These are phyloP conservation scores for Asterochloris erici DNA, from an alignment of 139 green algal species.

Conservation along the genomic window DNA sequence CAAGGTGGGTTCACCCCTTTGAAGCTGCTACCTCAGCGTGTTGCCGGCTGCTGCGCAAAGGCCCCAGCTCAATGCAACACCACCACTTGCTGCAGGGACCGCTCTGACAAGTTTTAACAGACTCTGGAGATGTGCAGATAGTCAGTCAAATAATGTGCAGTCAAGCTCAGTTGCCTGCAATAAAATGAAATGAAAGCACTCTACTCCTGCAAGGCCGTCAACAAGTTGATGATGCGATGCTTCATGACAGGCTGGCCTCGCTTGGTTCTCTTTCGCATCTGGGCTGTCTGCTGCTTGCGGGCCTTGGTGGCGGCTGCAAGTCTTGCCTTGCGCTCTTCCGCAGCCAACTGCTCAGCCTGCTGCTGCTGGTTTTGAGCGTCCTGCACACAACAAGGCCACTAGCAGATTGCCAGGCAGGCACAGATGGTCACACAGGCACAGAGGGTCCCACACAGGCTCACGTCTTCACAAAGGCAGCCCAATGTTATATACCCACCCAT, in stretches of 20 bases:
- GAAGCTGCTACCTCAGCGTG: not conserved
- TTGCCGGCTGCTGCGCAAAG: not conserved
- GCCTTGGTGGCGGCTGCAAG: constrained; percentile 24
- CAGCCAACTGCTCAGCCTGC: not conserved
- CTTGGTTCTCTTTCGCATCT: constrained; percentile 46
- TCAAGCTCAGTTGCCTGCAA: no score
- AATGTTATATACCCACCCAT: no score
- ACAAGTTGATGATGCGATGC: constrained; percentile 51
- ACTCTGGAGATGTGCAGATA: no score
- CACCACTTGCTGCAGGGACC: no score
- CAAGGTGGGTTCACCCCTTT: constrained; percentile 1
- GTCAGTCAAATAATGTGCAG: no score
- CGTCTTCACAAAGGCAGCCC: no score
- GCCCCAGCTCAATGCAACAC: no score
- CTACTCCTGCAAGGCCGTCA: constrained; percentile 38
- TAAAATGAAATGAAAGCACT: no score
- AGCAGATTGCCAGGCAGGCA: no score
- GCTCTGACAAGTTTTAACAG: no score
- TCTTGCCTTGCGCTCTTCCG: not conserved
- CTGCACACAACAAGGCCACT: not conserved
- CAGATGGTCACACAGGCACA: no score
- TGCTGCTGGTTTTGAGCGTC: not conserved
- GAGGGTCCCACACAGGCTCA: no score
- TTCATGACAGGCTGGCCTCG: constrained; percentile 71
- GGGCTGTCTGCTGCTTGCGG: constrained; percentile 36